Evolutionary conservation across 345 rosid genomes (phyloP).

Genomic region (Eucalyptus melliodora): DNA sequence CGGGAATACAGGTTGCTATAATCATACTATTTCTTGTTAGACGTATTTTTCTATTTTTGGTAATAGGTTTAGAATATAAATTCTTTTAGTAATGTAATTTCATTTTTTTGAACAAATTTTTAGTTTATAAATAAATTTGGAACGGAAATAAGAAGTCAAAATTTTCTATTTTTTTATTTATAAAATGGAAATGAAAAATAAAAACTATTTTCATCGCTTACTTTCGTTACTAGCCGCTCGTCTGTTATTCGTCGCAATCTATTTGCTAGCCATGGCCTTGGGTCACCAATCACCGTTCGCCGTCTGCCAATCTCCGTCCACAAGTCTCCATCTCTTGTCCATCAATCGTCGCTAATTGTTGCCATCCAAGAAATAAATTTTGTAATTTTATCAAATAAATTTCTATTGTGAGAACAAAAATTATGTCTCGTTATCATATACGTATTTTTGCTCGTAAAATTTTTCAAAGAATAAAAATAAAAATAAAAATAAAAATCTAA

Average conservation of each 20-base stretch:
- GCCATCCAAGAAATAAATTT: rapidly evolving
- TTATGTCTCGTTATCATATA: rapidly evolving
- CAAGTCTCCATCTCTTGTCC: too few relatives aligned
- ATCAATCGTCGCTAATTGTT: rapidly evolving
- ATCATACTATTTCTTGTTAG: rapidly evolving
- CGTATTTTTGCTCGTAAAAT: rapidly evolving
- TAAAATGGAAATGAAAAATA: rapidly evolving
- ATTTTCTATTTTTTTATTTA: rapidly evolving
- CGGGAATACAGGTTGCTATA: too few relatives aligned
- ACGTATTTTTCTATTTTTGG: rapidly evolving
- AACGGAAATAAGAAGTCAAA: rapidly evolving
- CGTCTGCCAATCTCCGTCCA: rapidly evolving
- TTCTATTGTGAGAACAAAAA: rapidly evolving
- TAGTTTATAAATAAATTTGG: rapidly evolving
- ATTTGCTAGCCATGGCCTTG: too few relatives aligned
- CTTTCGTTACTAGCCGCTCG: rapidly evolving
- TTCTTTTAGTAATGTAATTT: rapidly evolving
- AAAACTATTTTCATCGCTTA: too few relatives aligned
- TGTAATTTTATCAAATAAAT: rapidly evolving
- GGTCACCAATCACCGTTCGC: rapidly evolving
- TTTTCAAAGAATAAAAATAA: rapidly evolving
- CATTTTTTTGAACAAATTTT: too few relatives aligned
- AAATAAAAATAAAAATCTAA: too few relatives aligned
- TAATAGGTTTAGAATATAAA: rapidly evolving
- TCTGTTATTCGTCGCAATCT: rapidly evolving